Conservation (phyloP, 2,329 filamentous ascomycete species). For the Pseudopithomyces maydicus region DNA sequence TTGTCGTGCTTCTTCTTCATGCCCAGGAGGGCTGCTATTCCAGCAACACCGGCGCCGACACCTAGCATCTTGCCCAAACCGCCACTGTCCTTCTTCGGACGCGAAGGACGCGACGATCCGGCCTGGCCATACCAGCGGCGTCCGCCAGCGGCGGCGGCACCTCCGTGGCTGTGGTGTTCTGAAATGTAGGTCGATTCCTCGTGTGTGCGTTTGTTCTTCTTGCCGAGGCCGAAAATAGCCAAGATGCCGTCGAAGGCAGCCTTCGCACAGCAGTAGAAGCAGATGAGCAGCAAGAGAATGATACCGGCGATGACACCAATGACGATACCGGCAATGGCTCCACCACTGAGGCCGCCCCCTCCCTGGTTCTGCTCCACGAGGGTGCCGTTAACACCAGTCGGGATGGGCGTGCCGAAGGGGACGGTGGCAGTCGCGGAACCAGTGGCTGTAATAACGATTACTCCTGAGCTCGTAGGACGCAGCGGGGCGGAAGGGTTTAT, state of each 20-base stretch:
- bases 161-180: conserved; percentile 66
- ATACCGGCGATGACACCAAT: conserved; percentile 73
- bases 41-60: conserved; percentile 50
- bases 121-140: conserved; percentile 56
- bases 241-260: conserved; percentile 63
- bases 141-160: conserved; percentile 66
- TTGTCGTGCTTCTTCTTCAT: conserved; percentile 50
- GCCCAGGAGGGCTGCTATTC: conserved; percentile 51
- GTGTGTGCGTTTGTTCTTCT: conserved; percentile 52
- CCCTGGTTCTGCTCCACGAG: conserved; percentile 34
- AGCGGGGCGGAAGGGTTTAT: conserved; percentile 56
- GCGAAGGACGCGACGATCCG: conserved; percentile 38
- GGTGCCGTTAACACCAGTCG: conserved; percentile 55
- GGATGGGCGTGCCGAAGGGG: conserved; percentile 58
- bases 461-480: conserved; percentile 59
- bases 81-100: conserved; percentile 43
- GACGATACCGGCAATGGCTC: conserved; percentile 81
- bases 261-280: conserved; percentile 70
- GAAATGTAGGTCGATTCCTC: conserved; percentile 69
- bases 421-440: conserved; percentile 52
- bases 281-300: conserved; percentile 69
- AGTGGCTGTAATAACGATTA: conserved; percentile 55
- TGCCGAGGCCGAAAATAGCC: conserved; percentile 66
- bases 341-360: conserved; percentile 61
- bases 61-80: conserved; percentile 43